A percentile compares a stretch with the other conserved stretches of the same genome.
These are phyloP conservation scores for Cubamyces sp. DNA, from an alignment of 768 basidiomycete species.

Conservation along the genomic window DNA sequence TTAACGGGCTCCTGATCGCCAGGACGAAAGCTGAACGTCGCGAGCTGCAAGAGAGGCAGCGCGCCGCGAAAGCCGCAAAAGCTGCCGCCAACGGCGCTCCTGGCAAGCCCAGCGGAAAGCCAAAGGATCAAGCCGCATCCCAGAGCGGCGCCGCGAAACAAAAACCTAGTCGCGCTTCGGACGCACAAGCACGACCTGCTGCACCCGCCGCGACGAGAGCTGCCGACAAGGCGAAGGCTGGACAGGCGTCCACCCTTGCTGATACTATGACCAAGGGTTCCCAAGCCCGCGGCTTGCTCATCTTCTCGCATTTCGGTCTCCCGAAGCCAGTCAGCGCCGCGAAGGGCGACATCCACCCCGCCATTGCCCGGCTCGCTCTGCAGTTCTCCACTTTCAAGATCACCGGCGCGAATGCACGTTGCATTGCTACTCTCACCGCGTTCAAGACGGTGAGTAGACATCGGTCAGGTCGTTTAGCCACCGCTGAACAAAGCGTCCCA, in stretches of 20 bases:
- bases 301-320: slow-evolving; percentile 85
- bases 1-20: not conserved
- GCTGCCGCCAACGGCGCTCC: slow-evolving; percentile 28
- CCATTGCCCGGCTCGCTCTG: slow-evolving; percentile 82
- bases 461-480: not conserved
- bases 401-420: slow-evolving; percentile 92
- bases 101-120: slow-evolving; percentile 34
- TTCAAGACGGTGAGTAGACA: slow-evolving; percentile 79
- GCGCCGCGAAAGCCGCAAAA: slow-evolving; percentile 70
- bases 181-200: slow-evolving; percentile 18
- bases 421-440: slow-evolving; percentile 87
- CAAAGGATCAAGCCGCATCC: slow-evolving; percentile 9
- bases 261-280: slow-evolving; percentile 37
- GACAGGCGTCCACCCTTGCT: slow-evolving; percentile 26
- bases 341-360: slow-evolving; percentile 91
- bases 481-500: slow-evolving; percentile 37
- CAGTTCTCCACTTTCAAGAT: slow-evolving; percentile 93
- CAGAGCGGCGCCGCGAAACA: slow-evolving; percentile 26
- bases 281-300: slow-evolving; percentile 68
- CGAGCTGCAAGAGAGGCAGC: slow-evolving; percentile 78
- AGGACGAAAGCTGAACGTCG: slow-evolving; percentile 77
- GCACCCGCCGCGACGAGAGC: slow-evolving; percentile 18
- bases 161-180: slow-evolving; percentile 27
- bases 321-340: slow-evolving; percentile 57
- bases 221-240: slow-evolving; percentile 26